phyloP scores from a whole-genome alignment of 1,139 yeast species.

The Zygosaccharomyces pseudobailii region DNA sequence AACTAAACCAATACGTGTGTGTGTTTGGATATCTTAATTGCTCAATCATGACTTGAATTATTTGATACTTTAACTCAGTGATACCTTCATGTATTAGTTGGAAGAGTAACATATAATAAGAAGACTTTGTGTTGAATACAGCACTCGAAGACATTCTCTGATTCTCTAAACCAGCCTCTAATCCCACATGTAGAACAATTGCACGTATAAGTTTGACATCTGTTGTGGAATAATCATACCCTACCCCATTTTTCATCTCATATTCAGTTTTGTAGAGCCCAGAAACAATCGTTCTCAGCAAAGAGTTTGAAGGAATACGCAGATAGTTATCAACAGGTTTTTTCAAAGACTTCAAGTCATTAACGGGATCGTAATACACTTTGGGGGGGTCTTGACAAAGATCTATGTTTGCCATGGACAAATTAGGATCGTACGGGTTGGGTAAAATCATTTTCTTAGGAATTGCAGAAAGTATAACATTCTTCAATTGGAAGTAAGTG shows the following conservation, averaged over 20 bases:
- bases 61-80: conserved; percentile 65
- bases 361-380: conserved; percentile 55
- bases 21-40: conserved; percentile 90
- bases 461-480: conserved; percentile 76
- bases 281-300: conserved; percentile 58
- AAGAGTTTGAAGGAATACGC: conserved; percentile 69
- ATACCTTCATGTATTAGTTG: conserved; percentile 63
- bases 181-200: conserved; percentile 74
- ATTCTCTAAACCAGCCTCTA: conserved; percentile 62
- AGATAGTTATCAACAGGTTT: conserved; percentile 76
- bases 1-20: conserved; percentile 86
- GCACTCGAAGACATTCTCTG: conserved; percentile 38
- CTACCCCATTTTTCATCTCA: conserved; percentile 56
- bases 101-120: conserved; percentile 64
- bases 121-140: conserved; percentile 60
- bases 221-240: conserved; percentile 54
- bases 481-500: conserved; percentile 75
- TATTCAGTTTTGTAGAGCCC: conserved; percentile 54
- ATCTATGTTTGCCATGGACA: conserved; percentile 37
- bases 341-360: conserved; percentile 58
- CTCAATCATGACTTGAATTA: conserved; percentile 77
- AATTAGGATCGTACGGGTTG: conserved; percentile 76
- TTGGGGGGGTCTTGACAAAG: conserved; percentile 44
- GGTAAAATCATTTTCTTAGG: conserved; percentile 61
- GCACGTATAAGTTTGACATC: conserved; percentile 69